Conservation (phyloP, 1,284 basidiomycete genomes). For the Tilletia walkeri region DNA sequence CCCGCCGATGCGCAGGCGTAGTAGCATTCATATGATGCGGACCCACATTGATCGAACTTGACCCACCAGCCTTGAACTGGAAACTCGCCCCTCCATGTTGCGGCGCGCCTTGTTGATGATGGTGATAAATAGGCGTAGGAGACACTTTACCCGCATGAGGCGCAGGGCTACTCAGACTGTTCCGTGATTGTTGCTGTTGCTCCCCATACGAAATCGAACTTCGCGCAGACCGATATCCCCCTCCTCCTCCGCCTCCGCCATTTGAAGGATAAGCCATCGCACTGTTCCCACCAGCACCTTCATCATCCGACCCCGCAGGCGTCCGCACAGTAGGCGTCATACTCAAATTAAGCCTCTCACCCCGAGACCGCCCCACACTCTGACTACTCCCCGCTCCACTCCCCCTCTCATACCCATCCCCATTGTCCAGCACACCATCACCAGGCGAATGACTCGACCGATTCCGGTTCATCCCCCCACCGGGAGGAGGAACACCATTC, state of each 20-base stretch:
- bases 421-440: neutral
- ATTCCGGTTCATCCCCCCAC: neutral
- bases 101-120: neutral
- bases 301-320: slow-evolving; percentile 11
- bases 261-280: neutral
- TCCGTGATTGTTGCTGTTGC: neutral
- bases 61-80: neutral
- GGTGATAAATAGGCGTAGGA: neutral
- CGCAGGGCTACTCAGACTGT: too few relatives aligned
- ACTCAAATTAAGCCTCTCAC: neutral
- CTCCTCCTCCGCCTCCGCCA: neutral
- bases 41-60: neutral
- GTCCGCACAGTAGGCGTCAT: slow-evolving; percentile 14
- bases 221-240: neutral
- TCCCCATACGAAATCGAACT: neutral
- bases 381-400: slow-evolving; percentile 12
- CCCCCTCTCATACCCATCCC: neutral
- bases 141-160: neutral
- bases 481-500: neutral
- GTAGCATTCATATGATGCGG: neutral
- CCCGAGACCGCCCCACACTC: neutral
- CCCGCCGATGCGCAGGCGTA: slow-evolving; percentile 4
- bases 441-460: slow-evolving; percentile 14
- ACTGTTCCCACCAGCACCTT: neutral
- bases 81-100: neutral